Conservation (phyloP, 345 rosid species). For the Salix dunnii region DNA sequence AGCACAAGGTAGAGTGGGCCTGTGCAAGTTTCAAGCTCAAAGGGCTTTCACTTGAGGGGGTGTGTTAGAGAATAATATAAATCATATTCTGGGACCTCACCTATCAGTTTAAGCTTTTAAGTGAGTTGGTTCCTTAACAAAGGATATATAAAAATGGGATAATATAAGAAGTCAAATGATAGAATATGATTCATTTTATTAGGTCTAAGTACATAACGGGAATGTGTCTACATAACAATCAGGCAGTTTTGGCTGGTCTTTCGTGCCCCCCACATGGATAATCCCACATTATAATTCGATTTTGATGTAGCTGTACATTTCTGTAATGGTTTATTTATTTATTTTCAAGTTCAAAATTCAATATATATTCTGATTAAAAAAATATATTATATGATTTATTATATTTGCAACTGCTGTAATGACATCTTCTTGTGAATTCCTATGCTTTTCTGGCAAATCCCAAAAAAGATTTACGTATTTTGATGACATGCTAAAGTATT, state of each 20-base stretch:
- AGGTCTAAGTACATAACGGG: neutral
- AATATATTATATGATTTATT: neutral
- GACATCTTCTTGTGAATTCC: neutral
- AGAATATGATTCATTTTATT: too few relatives aligned
- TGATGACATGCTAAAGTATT: neutral
- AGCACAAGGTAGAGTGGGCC: too few relatives aligned
- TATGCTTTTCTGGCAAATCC: conserved; percentile 14
- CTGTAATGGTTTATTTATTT: neutral
- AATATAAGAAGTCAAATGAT: too few relatives aligned
- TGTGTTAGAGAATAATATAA: too few relatives aligned
- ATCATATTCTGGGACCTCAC: too few relatives aligned
- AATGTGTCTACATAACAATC: conserved; percentile 16
- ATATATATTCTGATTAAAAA: neutral
- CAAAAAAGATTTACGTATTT: neutral
- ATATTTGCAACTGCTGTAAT: neutral
- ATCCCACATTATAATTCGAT: neutral
- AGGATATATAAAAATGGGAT: too few relatives aligned
- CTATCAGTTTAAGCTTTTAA: too few relatives aligned
- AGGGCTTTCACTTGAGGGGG: too few relatives aligned
- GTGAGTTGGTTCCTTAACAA: too few relatives aligned
- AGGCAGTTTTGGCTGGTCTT: conserved; percentile 3
- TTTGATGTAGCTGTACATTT: neutral
- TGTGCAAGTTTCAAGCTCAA: too few relatives aligned
- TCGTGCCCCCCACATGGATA: conserved; percentile 25
- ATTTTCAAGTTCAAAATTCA: neutral